Base-by-base conservation (phyloP, 2,329 filamentous ascomycete genomes). In the Chaetomium sp. region DNA sequence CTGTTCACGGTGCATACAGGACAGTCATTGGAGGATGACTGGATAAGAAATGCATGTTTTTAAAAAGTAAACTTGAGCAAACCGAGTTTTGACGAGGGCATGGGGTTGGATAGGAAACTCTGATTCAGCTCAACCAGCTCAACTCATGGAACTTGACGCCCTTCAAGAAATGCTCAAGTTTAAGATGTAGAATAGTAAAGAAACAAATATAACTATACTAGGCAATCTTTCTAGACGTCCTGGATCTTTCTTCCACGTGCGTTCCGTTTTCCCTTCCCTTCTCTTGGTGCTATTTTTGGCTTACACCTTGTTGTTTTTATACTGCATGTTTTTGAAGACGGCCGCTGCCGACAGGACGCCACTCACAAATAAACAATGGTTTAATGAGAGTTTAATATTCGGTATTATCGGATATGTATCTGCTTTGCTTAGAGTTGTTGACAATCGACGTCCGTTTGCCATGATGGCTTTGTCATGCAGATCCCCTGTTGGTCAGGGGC, bases 401-500 rank as follows among this genome's bases (percentile, higher is more conserved):
- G 38, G 38, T 19, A 42, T 7, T 7, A 42, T 13, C 35, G n/a
- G 16, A 42, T 19, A 42, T 4, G 16, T 2, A 42, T 42, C 38
- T 19, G 16, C 7, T 1, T 13, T n/a, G 6, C 7, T 42, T 16
- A 16, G 19, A 19, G 1, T 7, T 7, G 38, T 42, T 42, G 38
- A n/a, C 38, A 42, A 42, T 5, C 19, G 38, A 42, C 16, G 38
- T 42, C 16, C 16, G 13, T 42, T 42, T 42, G 38, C 38, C 38
- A 1, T 42, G 25, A 47, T 58, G n/a, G 8, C 45, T 53, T 45
- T 58, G 45, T 63, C 60, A 55, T 59, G 56, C 27, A n/a, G 6
- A 25, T 47, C 27, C 16, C 50, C n/a, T 29, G 35, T 12, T 35
- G 12, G 35, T 63, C 63, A 60, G 42, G 55, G 53, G 56, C 60